These are phyloP conservation scores for Lipomyces lipofer DNA, from an alignment of 805 yeast species.

Conservation along the genomic window DNA sequence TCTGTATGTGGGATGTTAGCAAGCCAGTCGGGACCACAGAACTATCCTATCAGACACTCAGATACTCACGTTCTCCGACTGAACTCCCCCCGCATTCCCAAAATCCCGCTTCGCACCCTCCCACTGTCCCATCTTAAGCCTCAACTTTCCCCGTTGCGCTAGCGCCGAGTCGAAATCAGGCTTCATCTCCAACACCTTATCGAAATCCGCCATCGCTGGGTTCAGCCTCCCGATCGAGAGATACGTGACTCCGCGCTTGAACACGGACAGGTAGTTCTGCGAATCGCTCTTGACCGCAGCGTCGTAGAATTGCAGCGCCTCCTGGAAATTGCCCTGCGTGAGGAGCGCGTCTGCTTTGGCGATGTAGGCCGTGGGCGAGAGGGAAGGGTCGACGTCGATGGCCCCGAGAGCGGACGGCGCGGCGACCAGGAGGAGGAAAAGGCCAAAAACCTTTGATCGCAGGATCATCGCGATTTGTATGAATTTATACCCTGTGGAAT, in stretches of 20 bases:
- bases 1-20: no score
- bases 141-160: constrained; percentile 38
- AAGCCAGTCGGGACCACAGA: background rate
- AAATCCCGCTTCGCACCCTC: constrained; percentile 28
- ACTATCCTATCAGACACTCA: constrained; percentile 13
- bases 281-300: constrained; percentile 36
- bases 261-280: constrained; percentile 37
- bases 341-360: constrained; percentile 29
- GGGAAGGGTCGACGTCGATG: background rate
- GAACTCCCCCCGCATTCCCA: constrained; percentile 31
- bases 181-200: constrained; percentile 38
- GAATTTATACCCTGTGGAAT: no score
- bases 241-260: constrained; percentile 43
- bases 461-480: background rate
- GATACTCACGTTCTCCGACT: constrained; percentile 27
- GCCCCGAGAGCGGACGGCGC: background rate
- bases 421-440: background rate
- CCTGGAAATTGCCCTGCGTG: constrained; percentile 23
- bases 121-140: constrained; percentile 39
- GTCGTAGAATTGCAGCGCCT: constrained; percentile 33
- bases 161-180: constrained; percentile 42
- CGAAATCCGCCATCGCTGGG: constrained; percentile 42
- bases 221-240: constrained; percentile 40
- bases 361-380: constrained; percentile 14
- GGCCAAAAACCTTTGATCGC: background rate